Evolutionary conservation across 257 asterid genomes (phyloP).

Genomic region (Solanum sejunctum): DNA sequence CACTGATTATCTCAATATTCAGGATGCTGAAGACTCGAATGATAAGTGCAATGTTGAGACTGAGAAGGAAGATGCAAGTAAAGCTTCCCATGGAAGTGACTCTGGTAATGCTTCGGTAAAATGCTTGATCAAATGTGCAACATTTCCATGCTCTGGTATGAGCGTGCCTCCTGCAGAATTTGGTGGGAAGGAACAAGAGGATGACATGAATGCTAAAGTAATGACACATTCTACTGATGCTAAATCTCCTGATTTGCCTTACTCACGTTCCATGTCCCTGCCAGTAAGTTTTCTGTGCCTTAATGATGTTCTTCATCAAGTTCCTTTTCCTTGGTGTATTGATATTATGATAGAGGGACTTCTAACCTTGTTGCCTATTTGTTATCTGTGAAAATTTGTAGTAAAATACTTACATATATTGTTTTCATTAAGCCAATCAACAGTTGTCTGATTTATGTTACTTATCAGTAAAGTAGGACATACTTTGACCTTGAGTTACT

Average conservation of each 20-base stretch:
- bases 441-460: neutral
- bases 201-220: neutral
- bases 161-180: neutral
- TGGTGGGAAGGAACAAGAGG: constrained; percentile 1
- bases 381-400: neutral
- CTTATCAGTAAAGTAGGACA: neutral
- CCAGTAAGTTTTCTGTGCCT: constrained; percentile 22
- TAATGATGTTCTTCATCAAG: neutral
- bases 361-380: neutral
- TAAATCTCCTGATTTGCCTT: constrained; percentile 8
- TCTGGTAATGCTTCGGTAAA: constrained; percentile 1
- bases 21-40: constrained; percentile 1
- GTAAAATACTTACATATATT: neutral
- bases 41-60: constrained; percentile 1
- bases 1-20: constrained; percentile 12
- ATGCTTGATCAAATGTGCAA: constrained; percentile 5
- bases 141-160: constrained; percentile 3
- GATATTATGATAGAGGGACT: neutral
- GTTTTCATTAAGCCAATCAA: neutral
- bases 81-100: neutral
- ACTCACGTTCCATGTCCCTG: constrained; percentile 9
- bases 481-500: neutral
- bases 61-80: constrained; percentile 5
- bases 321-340: neutral
- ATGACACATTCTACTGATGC: neutral